These are phyloP conservation scores for Ophiostoma triangulosporum DNA, from an alignment of 2,329 filamentous ascomycete genomes.

Conservation along the genomic window DNA sequence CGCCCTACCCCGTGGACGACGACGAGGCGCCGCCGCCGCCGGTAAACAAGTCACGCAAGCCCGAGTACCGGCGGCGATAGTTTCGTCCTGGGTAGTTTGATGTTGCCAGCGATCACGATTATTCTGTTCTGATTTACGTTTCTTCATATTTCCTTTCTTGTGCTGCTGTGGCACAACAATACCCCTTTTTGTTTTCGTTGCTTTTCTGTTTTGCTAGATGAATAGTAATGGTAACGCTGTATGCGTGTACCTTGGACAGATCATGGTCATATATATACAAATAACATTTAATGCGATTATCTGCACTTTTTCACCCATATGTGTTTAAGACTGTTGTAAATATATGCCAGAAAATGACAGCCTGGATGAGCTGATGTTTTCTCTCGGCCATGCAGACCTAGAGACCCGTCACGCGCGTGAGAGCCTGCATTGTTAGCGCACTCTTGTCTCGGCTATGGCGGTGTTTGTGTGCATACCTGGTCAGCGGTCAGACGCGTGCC, in stretches of 20 bases:
- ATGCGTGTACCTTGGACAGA: no score
- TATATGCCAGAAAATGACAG: no score
- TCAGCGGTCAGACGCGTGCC: constrained; percentile 20
- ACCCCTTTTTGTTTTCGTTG: not conserved
- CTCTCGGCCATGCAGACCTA: no score
- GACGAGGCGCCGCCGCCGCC: constrained; percentile 71
- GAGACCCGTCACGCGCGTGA: not conserved
- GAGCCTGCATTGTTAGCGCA: not conserved
- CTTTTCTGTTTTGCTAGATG: no score
- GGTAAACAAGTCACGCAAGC: constrained; percentile 79
- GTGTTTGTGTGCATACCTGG: not conserved
- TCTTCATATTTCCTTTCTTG: not conserved
- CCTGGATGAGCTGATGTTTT: no score
- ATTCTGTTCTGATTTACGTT: not conserved
- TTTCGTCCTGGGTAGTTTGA: not conserved
- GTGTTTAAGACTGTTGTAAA: no score
- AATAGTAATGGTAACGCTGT: no score
- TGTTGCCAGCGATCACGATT: no score
- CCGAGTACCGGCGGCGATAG: constrained; percentile 39
- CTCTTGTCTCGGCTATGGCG: not conserved
- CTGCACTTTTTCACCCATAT: no score
- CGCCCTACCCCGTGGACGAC: constrained; percentile 71
- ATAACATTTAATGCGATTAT: no score
- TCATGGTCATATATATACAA: no score
- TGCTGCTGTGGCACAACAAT: not conserved